Base-by-base conservation (phyloP, 2,329 filamentous ascomycete genomes). In the Alternaria burnsii region DNA sequence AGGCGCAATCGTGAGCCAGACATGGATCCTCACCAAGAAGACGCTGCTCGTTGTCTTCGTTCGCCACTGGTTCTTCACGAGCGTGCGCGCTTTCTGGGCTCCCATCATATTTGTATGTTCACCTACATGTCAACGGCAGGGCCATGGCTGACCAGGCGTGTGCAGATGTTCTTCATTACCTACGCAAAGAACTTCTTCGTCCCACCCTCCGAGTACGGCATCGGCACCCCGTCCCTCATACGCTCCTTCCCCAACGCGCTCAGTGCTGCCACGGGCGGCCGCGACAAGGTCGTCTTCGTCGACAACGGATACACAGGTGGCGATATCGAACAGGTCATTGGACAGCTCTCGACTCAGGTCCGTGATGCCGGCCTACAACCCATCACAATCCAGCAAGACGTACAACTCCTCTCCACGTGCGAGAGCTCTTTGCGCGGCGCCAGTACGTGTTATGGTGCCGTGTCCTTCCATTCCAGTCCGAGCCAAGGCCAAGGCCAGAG, bases 161-260 rank as follows among this genome's bases (percentile, higher is more conserved):
- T 12, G 40, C 42, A 78, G 77, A 81, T 82, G 77, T 82, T 82
- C 72, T 80, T 80, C 68, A 85, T 85, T 47, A 81, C 82, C 54
- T 94, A 91, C 76, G 90, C 92, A 16, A 89, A 91, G 68, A 94
- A 94, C 75, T 87, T 97, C 64, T 94, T 97, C 71, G 86, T 94
- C 4, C 90, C 92, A 1, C 90, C 91, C 1, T 90, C 91, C 1
- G 81, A 85, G 3, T 97, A 86, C 71, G 94, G 94, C 44, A 88
- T 97, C 66, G 91, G 89, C 44, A 75, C 83, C 0, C 77, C 87
- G 0, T 81, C 79, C 7, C 83, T 88, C 0, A 79, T 97, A 62
- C 86, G 88, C 60, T 85, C 86, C 11, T 84, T 97, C 18, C 72
- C 82, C 34, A 81, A 91, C 63, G 92, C 89, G 1, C 83, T 97